These are phyloP conservation scores for Fusarium sambucinum DNA, from an alignment of 2,329 filamentous ascomycete genomes.

Conservation along the genomic window DNA sequence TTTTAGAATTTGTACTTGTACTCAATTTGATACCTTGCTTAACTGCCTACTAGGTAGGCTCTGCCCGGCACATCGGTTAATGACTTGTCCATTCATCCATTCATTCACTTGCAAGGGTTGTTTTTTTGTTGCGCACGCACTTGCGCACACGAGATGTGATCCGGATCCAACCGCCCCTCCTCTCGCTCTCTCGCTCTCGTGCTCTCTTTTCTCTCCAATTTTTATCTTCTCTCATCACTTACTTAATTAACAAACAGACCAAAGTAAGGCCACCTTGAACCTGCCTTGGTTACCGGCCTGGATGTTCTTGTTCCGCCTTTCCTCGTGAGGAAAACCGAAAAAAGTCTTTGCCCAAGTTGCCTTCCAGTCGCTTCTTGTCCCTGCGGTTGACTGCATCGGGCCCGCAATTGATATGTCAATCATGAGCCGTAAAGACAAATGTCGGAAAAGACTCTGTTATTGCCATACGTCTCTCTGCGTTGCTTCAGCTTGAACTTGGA, in stretches of 20 bases:
- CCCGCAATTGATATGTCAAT: constrained; percentile 42
- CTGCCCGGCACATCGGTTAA: constrained; percentile 23
- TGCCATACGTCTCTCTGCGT: constrained; percentile 12
- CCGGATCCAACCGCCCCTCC: constrained; percentile 21
- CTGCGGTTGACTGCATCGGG: constrained; percentile 39
- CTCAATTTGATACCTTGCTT: background rate
- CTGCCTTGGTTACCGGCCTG: background rate
- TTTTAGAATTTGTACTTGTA: constrained; percentile 9
- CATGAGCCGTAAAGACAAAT: constrained; percentile 40
- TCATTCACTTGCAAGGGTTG: constrained; percentile 31
- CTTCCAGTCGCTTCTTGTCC: constrained; percentile 28
- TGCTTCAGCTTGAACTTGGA: constrained; percentile 11
- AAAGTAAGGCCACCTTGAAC: constrained; percentile 15
- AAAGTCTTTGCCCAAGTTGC: constrained; percentile 5
- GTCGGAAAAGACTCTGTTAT: constrained; percentile 35
- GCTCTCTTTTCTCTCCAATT: constrained; percentile 12
- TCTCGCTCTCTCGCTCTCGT: constrained; percentile 1
- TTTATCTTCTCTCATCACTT: constrained; percentile 8
- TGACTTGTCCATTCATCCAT: constrained; percentile 1
- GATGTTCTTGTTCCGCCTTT: constrained; percentile 14
- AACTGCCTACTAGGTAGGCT: background rate
- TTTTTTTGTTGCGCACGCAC: constrained; percentile 21
- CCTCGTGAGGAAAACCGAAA: background rate
- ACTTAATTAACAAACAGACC: constrained; percentile 10
- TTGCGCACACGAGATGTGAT: constrained; percentile 30